Percentiles rank a stretch among this genome's conserved stretches.
Evolutionary conservation across 1,139 yeast species (phyloP).

Genomic region (Candida sp.): DNA sequence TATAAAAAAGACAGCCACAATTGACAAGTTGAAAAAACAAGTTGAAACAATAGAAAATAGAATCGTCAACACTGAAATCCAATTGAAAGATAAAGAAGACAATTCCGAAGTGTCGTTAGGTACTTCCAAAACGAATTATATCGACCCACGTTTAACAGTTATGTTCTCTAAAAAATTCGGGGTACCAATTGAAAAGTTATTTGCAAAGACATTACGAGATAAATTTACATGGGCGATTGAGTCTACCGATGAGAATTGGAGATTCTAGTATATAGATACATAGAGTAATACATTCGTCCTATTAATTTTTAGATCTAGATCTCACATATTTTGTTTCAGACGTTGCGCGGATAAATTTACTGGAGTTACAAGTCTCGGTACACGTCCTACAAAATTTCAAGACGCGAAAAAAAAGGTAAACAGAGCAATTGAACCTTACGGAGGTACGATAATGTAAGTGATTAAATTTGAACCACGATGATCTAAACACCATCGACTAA

Average conservation of each 20-base stretch:
- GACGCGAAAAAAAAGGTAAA: background rate
- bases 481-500: background rate
- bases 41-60: conserved; percentile 71
- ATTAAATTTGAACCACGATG: background rate
- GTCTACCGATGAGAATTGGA: conserved; percentile 86
- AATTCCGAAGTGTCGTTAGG: conserved; percentile 92
- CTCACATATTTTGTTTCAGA: no score
- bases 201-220: conserved; percentile 87
- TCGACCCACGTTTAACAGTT: conserved; percentile 91
- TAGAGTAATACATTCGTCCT: background rate
- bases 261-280: conserved; percentile 43
- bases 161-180: conserved; percentile 82
- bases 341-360: background rate
- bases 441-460: background rate
- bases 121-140: conserved; percentile 91
- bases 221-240: conserved; percentile 97
- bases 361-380: background rate
- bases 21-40: conserved; percentile 74
- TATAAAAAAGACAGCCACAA: conserved; percentile 46
- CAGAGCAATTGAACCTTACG: background rate
- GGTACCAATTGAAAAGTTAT: conserved; percentile 90
- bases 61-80: conserved; percentile 64
- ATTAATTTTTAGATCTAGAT: no score
- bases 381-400: background rate
- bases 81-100: conserved; percentile 88